phyloP scores from a whole-genome alignment of 2,329 filamentous ascomycete genomes.

The Neofusicoccum sp. region DNA sequence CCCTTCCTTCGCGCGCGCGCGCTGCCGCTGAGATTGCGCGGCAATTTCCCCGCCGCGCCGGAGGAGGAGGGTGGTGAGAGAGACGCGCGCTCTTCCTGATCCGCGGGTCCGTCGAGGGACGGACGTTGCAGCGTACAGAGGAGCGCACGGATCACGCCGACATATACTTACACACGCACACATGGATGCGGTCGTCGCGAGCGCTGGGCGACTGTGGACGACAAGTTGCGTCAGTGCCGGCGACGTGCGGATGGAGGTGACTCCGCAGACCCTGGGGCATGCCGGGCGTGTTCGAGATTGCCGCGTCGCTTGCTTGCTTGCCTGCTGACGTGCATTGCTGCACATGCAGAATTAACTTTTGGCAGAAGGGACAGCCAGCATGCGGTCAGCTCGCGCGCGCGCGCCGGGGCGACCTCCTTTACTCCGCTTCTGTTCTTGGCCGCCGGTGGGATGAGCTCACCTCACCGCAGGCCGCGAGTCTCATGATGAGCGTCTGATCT shows the following conservation, averaged over 20 bases:
- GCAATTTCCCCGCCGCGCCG: neutral
- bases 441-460: neutral
- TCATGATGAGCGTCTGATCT: conserved; percentile 13
- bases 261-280: neutral
- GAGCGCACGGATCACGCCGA: too few species aligned
- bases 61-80: neutral
- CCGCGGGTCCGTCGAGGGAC: too few species aligned
- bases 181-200: too few species aligned
- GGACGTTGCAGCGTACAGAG: too few species aligned
- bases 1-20: too few species aligned
- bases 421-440: neutral
- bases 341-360: conserved; percentile 12
- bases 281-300: neutral
- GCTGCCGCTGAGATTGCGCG: neutral
- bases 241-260: neutral
- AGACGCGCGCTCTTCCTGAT: neutral
- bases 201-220: neutral
- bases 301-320: neutral
- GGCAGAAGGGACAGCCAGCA: neutral
- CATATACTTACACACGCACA: too few species aligned
- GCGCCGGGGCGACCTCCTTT: neutral
- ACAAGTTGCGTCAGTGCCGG: neutral
- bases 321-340: conserved; percentile 11
- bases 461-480: neutral
- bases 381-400: too few species aligned